Conservation (phyloP, 768 basidiomycete genomes). For the Mycena epipterygia region DNA sequence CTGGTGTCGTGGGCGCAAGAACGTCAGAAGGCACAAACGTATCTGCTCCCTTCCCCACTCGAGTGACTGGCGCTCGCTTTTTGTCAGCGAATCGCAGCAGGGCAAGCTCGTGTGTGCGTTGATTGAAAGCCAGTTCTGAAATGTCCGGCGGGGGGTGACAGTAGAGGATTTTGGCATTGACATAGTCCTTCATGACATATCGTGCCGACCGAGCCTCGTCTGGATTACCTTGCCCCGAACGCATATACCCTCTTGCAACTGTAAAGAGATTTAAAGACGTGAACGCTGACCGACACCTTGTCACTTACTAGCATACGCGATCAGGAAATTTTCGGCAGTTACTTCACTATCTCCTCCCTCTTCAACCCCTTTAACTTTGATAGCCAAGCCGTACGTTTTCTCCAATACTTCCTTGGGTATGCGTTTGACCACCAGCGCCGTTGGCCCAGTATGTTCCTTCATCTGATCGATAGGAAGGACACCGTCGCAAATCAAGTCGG, state of each 20-base stretch:
- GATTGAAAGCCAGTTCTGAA: slow-evolving; percentile 80
- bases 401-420: slow-evolving; percentile 90
- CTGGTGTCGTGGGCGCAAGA: slow-evolving; percentile 39
- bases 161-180: slow-evolving; percentile 92
- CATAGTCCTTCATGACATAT: slow-evolving; percentile 96
- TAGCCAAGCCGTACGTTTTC: slow-evolving; percentile 87
- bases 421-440: slow-evolving; percentile 80
- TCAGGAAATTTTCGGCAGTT: slow-evolving; percentile 84
- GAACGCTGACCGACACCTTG: slow-evolving; percentile 3
- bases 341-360: slow-evolving; percentile 88
- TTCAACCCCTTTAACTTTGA: slow-evolving; percentile 73
- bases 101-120: slow-evolving; percentile 71
- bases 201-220: slow-evolving; percentile 96
- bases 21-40: slow-evolving; percentile 74
- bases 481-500: slow-evolving; percentile 96
- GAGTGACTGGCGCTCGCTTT: slow-evolving; percentile 90
- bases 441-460: slow-evolving; percentile 91
- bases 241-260: slow-evolving; percentile 95
- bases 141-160: slow-evolving; percentile 90
- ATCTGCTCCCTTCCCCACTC: slow-evolving; percentile 87
- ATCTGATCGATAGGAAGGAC: slow-evolving; percentile 98
- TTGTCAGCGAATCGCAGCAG: slow-evolving; percentile 75
- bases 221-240: slow-evolving; percentile 96
- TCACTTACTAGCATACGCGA: slow-evolving; percentile 92
- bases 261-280: slow-evolving; percentile 28